phyloP scores from a whole-genome alignment of 2,329 filamentous ascomycete species.

The Fusarium neocosmosporiellum region DNA sequence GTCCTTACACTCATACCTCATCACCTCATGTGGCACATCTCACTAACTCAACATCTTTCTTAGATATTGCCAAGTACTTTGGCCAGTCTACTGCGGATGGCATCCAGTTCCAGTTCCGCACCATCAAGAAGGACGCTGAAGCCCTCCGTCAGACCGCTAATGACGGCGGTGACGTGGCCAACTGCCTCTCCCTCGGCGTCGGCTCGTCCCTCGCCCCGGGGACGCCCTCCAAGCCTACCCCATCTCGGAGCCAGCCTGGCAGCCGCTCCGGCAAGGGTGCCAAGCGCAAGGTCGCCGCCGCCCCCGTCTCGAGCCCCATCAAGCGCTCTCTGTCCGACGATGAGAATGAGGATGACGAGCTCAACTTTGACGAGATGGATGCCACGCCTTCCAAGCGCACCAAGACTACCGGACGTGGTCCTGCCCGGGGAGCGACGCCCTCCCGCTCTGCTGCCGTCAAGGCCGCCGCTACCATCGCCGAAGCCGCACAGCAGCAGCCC shows the following conservation, averaged over 20 bases:
- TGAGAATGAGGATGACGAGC: constrained; percentile 43
- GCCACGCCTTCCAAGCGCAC: constrained; percentile 53
- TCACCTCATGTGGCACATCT: neutral
- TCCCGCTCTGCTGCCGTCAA: constrained; percentile 48
- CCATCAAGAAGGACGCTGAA: constrained; percentile 65
- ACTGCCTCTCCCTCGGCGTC: constrained; percentile 47
- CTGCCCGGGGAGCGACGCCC: constrained; percentile 40
- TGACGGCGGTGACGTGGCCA: constrained; percentile 58
- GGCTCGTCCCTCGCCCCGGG: constrained; percentile 40
- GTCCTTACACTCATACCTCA: constrained; percentile 2
- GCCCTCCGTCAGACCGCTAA: constrained; percentile 58
- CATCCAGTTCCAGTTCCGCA: constrained; percentile 70
- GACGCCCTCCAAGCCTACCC: constrained; percentile 46
- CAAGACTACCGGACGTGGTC: constrained; percentile 37
- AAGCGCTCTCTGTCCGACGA: constrained; percentile 44
- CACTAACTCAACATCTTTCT: neutral
- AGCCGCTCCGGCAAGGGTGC: constrained; percentile 43
- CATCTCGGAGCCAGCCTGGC: constrained; percentile 34
- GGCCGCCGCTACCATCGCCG: constrained; percentile 50
- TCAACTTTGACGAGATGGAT: constrained; percentile 48
- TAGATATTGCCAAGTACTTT: constrained; percentile 70
- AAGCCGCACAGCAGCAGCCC: constrained; percentile 42
- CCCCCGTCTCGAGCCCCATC: constrained; percentile 28
- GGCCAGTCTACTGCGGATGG: constrained; percentile 68
- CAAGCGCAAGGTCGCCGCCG: constrained; percentile 38